Base-by-base conservation (phyloP, 1,139 yeast species). In the Protomyces arabidopsidicola region DNA sequence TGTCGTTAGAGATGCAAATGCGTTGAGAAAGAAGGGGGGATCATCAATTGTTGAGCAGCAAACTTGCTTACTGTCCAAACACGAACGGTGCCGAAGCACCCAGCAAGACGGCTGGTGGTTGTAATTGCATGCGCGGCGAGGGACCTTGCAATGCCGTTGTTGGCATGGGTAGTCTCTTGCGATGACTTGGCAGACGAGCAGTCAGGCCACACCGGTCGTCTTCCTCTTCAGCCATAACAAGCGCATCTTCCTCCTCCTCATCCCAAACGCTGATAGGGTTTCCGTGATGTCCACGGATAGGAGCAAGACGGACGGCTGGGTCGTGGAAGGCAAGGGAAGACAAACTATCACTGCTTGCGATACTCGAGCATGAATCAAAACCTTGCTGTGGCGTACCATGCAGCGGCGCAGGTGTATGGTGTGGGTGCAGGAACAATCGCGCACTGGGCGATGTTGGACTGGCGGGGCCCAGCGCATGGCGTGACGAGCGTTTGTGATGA, bases 301-400 rank as follows among this genome's bases (percentile, higher is more conserved):
- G 48, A 6, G 48, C 22, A 10, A 42, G 48, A 12, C 24, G 16
- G 1, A 36, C 42, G 1, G 14, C 16, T 18, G 48, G 18, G 24
- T n/a, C 48, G 24, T 42, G 22, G 18, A n/a, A 42, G 12, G 48
- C 56, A n/a, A 38, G 51, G 2, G 62, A 58, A 2, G 62, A 51
- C n/a, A 58, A 42, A 38, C 56, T 51, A 34, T 58, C 62, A 27
- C 35, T 52, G 20, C 55, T 48, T 10, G 62, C 62, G 24, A 58
- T 42, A 16, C 55, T 50, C 22, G 62, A 58, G 45, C 62, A 52
- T 12, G 62, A 58, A 42, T 51, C 62, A 34, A 51, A 51, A 18
- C 48, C 48, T 20, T 18, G 22, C 16, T n/a, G 48, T 20, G 48
- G 48, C 24, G 48, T 42, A 18, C 22, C 20, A 5, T n/a, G 48